Conservation (phyloP, 768 basidiomycete species). For the Phanerochaete carnosa region DNA sequence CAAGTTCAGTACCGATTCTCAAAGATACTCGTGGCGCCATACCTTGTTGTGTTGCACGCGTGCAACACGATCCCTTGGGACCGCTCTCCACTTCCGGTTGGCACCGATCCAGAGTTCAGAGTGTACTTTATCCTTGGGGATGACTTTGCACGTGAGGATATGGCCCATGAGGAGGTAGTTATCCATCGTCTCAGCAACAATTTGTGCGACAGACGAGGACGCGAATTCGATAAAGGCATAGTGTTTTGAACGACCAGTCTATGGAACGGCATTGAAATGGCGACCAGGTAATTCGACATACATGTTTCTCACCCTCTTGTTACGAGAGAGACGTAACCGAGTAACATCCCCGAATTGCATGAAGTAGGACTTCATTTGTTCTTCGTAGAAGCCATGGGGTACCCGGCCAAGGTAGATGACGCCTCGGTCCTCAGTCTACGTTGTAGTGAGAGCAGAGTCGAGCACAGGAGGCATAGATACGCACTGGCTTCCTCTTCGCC, state of each 20-base stretch:
- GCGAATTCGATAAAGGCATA: slow-evolving; percentile 96
- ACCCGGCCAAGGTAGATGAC: slow-evolving; percentile 88
- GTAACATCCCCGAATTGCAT: slow-evolving; percentile 91
- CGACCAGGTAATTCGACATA: background rate
- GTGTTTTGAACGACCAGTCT: slow-evolving; percentile 97
- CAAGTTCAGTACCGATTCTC: background rate
- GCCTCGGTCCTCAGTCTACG: slow-evolving; percentile 68
- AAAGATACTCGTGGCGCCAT: background rate
- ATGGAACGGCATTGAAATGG: background rate
- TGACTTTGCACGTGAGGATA: slow-evolving; percentile 85
- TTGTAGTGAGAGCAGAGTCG: slow-evolving; percentile 26
- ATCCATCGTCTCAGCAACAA: slow-evolving; percentile 98
- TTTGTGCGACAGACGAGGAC: slow-evolving; percentile 84
- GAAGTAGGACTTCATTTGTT: slow-evolving; percentile 89
- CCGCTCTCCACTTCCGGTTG: slow-evolving; percentile 81
- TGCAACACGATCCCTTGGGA: slow-evolving; percentile 72
- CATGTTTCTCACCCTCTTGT: slow-evolving; percentile 67
- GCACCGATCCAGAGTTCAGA: slow-evolving; percentile 97
- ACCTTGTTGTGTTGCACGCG: slow-evolving; percentile 85
- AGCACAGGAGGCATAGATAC: slow-evolving; percentile 24
- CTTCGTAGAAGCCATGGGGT: slow-evolving; percentile 97
- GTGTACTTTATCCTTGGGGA: slow-evolving; percentile 88
- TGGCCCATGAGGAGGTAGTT: slow-evolving; percentile 96
- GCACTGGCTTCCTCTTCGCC: slow-evolving; percentile 61
- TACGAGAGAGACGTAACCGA: slow-evolving; percentile 85